A percentile compares a stretch with the other conserved stretches of the same genome.
Evolutionary conservation across 208 protist species (phyloP).

Genomic region (Leishmania guyanensis): DNA sequence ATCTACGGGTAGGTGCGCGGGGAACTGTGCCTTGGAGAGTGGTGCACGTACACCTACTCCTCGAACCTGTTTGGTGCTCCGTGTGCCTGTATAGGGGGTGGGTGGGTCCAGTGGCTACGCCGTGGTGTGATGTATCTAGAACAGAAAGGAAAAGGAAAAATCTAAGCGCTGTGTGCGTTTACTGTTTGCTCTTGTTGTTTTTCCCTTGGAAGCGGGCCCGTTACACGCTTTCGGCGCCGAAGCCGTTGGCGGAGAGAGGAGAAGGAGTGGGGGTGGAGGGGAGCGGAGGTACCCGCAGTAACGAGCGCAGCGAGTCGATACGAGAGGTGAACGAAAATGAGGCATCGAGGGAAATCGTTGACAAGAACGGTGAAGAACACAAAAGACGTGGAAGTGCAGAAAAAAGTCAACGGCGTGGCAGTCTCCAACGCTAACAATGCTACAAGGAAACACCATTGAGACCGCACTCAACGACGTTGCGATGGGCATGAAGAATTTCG

Average conservation of each 20-base stretch:
- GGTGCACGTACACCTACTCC: not conserved
- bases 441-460: not conserved
- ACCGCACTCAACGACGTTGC: not conserved
- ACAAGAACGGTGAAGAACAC: not conserved
- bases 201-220: not conserved
- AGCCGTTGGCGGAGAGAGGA: not conserved
- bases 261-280: not conserved
- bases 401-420: too few relatives aligned
- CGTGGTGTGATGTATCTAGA: not conserved
- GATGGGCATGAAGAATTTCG: not conserved
- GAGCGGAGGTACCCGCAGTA: not conserved
- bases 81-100: not conserved
- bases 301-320: not conserved
- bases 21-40: not conserved
- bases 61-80: not conserved
- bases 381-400: not conserved
- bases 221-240: not conserved
- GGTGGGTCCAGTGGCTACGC: not conserved
- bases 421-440: not conserved
- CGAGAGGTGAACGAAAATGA: not conserved
- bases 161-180: not conserved
- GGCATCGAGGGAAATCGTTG: not conserved
- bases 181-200: not conserved
- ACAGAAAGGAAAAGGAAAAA: not conserved
- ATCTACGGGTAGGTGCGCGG: not conserved